These are phyloP conservation scores for Mycena maculata DNA, from an alignment of 768 basidiomycete genomes.

Conservation along the genomic window DNA sequence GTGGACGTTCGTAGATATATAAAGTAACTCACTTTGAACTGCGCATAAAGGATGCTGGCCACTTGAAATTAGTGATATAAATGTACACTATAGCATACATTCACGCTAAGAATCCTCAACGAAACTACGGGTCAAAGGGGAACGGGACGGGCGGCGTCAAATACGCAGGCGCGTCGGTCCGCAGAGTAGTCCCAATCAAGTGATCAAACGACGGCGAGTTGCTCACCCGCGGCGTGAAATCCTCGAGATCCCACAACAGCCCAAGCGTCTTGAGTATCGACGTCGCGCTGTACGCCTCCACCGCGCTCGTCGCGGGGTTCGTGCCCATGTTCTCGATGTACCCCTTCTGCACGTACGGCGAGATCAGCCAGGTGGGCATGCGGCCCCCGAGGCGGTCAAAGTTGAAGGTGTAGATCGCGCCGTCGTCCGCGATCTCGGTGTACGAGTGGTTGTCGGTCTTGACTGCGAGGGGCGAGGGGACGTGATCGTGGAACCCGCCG, in stretches of 20 bases:
- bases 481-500: slow-evolving; percentile 49
- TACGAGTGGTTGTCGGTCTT: slow-evolving; percentile 42
- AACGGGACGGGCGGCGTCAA: slow-evolving; percentile 31
- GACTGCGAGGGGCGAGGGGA: slow-evolving; percentile 44
- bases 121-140: slow-evolving; percentile 49
- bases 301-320: slow-evolving; percentile 34
- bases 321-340: slow-evolving; percentile 40
- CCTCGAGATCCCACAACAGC: slow-evolving; percentile 34
- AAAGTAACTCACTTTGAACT: no score
- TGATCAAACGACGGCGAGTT: slow-evolving; percentile 36
- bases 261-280: slow-evolving; percentile 36
- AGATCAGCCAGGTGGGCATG: slow-evolving; percentile 42
- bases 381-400: slow-evolving; percentile 45
- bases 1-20: no score
- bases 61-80: no score
- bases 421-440: slow-evolving; percentile 41
- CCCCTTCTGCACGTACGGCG: slow-evolving; percentile 38
- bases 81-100: no score
- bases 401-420: slow-evolving; percentile 37
- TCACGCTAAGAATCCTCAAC: neutral
- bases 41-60: no score
- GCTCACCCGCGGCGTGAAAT: slow-evolving; percentile 33
- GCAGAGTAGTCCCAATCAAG: slow-evolving; percentile 30
- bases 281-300: slow-evolving; percentile 36
- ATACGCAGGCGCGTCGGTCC: slow-evolving; percentile 21